A percentile compares a stretch with the other conserved stretches of the same genome.
Evolutionary conservation across 2,329 filamentous ascomycete genomes (phyloP).

Genomic region (Tolypocladium guangdongense): DNA sequence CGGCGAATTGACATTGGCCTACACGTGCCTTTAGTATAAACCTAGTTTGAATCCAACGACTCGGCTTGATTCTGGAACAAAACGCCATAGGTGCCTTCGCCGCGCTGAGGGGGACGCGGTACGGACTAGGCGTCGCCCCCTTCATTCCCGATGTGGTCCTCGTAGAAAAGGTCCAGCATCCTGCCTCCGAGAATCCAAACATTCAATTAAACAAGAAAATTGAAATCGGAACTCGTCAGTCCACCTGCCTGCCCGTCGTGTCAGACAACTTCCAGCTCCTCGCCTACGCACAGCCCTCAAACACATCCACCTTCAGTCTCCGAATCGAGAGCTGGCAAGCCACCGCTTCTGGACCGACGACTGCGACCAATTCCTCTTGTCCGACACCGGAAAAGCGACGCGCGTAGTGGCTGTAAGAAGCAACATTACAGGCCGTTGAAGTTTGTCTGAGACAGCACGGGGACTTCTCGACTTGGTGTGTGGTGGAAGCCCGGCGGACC

Average conservation of each 20-base stretch:
- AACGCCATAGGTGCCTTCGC: neutral
- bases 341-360: neutral
- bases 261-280: neutral
- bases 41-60: neutral
- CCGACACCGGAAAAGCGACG: neutral
- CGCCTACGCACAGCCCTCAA: neutral
- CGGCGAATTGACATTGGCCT: neutral
- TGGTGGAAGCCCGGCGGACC: neutral
- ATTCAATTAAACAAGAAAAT: neutral
- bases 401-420: neutral
- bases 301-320: neutral
- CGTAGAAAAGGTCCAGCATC: neutral
- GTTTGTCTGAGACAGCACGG: neutral
- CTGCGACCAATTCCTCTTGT: neutral
- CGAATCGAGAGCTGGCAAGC: neutral
- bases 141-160: neutral
- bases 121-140: neutral
- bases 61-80: neutral
- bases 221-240: neutral
- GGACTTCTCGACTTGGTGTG: neutral
- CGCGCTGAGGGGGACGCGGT: neutral
- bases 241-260: too few species aligned
- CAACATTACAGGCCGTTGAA: neutral
- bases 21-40: neutral
- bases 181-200: neutral